These are phyloP conservation scores for Ustilago bromivora DNA, from an alignment of 1,284 basidiomycete genomes.

Conservation along the genomic window DNA sequence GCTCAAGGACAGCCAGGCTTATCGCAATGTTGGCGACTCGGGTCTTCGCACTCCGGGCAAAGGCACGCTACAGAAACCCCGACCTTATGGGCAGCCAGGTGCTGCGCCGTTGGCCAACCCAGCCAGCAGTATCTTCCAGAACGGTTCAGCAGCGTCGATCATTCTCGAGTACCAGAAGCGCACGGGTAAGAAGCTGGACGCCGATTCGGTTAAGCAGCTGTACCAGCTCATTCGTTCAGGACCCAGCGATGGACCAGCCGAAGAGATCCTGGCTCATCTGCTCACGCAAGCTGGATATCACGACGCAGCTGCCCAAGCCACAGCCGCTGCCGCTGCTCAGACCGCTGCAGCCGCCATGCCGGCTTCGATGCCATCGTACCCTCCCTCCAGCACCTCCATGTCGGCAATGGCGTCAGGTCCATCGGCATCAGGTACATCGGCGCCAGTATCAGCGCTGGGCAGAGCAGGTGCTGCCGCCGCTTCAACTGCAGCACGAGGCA, in stretches of 20 bases:
- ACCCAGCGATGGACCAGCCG: conserved; percentile 41
- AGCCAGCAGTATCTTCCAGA: conserved; percentile 64
- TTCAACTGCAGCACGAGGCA: conserved; percentile 16
- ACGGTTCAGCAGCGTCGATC: conserved; percentile 55
- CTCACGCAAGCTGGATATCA: conserved; percentile 44
- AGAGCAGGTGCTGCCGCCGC: conserved; percentile 10
- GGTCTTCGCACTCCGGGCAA: conserved; percentile 25
- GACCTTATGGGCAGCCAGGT: conserved; percentile 61
- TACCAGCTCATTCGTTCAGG: conserved; percentile 39
- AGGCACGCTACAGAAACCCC: conserved; percentile 46
- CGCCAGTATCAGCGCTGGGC: conserved; percentile 13
- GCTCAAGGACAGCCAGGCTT: conserved; percentile 58
- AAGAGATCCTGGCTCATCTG: conserved; percentile 47
- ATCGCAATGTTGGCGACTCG: conserved; percentile 51
- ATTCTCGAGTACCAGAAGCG: conserved; percentile 61
- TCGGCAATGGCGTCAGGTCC: conserved; percentile 6
- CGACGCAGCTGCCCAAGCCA: conserved; percentile 47
- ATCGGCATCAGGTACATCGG: neutral
- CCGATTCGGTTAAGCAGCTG: conserved; percentile 32
- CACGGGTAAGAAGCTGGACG: conserved; percentile 46
- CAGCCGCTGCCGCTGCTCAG: conserved; percentile 33
- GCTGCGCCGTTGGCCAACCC: conserved; percentile 60
- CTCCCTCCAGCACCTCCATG: conserved; percentile 13
- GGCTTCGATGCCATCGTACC: conserved; percentile 28
- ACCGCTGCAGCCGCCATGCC: conserved; percentile 33